A percentile compares a stretch with the other conserved stretches of the same genome.
Evolutionary conservation across 306 rosid species (phyloP).

Genomic region (Gastrolobium villosum): DNA sequence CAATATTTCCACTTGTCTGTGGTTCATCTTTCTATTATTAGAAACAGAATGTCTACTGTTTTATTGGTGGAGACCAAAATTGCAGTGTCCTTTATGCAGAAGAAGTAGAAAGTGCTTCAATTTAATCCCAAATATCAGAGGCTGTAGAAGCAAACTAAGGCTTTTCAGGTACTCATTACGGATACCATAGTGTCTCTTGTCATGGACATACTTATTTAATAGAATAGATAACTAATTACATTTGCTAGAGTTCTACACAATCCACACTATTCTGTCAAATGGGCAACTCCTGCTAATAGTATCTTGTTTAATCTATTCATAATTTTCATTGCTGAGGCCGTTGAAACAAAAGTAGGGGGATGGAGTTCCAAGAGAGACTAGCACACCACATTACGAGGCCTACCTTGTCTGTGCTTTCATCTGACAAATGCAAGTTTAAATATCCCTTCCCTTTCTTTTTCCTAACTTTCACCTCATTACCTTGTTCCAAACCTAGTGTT

Average conservation of each 20-base stretch:
- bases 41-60: no score
- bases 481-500: not conserved
- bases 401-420: no score
- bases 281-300: not conserved
- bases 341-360: constrained; percentile 10
- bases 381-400: not conserved
- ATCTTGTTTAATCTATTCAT: constrained; percentile 9
- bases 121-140: no score
- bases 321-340: constrained; percentile 29
- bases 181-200: constrained; percentile 5
- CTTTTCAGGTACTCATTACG: constrained; percentile 1
- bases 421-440: no score
- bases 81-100: no score
- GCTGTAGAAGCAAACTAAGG: constrained; percentile 21
- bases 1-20: no score
- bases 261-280: constrained; percentile 6
- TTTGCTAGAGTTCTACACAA: constrained; percentile 20
- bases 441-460: no score
- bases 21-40: no score
- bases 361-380: not conserved
- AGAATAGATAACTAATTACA: constrained; percentile 6
- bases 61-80: no score
- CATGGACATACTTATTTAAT: no score
- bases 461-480: not conserved
- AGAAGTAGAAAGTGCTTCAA: no score